phyloP scores from a whole-genome alignment of 495 filamentous ascomycete genomes.

The Daldinia decipiens region DNA sequence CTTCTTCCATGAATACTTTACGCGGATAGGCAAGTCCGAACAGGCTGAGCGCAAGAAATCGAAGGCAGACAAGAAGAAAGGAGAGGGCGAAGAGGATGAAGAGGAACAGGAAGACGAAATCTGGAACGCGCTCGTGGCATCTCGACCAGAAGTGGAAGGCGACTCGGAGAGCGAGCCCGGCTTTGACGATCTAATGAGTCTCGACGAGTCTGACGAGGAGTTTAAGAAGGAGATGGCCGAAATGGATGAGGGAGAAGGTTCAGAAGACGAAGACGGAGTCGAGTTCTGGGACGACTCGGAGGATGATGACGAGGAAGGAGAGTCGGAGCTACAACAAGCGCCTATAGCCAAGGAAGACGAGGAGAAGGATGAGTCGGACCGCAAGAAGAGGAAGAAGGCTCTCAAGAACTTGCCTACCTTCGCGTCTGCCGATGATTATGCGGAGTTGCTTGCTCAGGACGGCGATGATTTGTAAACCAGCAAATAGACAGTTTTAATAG shows the following conservation, averaged over 20 bases:
- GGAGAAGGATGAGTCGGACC: constrained; percentile 52
- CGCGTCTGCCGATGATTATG: constrained; percentile 93
- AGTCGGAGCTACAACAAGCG: constrained; percentile 41
- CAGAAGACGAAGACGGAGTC: constrained; percentile 56
- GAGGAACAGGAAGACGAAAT: constrained; percentile 79
- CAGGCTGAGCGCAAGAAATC: constrained; percentile 63
- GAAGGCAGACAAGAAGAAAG: constrained; percentile 63
- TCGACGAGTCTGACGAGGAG: constrained; percentile 59
- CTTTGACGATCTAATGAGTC: constrained; percentile 55
- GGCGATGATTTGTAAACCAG: constrained; percentile 42
- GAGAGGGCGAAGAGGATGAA: constrained; percentile 56
- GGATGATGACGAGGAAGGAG: constrained; percentile 54
- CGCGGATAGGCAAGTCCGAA: constrained; percentile 73
- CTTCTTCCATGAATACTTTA: constrained; percentile 98
- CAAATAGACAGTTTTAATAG: background rate
- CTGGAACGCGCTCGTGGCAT: constrained; percentile 90
- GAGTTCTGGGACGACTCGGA: constrained; percentile 59
- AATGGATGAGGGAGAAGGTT: constrained; percentile 58
- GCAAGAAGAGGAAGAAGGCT: constrained; percentile 78
- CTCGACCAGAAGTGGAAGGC: constrained; percentile 79
- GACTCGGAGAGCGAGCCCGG: constrained; percentile 65
- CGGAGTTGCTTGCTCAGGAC: constrained; percentile 75
- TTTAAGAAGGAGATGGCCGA: constrained; percentile 64
- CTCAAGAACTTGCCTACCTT: constrained; percentile 90
- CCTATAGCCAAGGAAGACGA: constrained; percentile 40